Evolutionary conservation across 208 protist genomes (phyloP).

Genomic region (Angomonas ambiguus): DNA sequence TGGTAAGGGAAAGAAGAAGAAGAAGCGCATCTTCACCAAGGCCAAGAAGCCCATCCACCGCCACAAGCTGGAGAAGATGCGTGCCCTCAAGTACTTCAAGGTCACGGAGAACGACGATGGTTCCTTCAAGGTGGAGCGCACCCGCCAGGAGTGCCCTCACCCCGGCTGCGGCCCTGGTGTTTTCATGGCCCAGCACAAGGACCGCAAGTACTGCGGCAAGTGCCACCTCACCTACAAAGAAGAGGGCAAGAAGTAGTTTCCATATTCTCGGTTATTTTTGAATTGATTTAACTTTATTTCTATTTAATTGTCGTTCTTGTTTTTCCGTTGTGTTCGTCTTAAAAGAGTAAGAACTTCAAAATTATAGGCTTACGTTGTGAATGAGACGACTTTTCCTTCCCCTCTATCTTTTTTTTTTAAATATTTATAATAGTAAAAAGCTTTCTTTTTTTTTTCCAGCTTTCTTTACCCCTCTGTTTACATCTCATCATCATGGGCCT

Average conservation of each 20-base stretch:
- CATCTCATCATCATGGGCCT: constrained; percentile 49
- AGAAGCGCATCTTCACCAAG: constrained; percentile 99
- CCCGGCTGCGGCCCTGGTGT: constrained; percentile 96
- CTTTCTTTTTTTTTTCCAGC: too few species aligned
- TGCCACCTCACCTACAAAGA: constrained; percentile 95
- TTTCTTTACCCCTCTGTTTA: too few species aligned
- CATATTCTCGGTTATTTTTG: neutral
- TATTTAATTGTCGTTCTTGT: neutral
- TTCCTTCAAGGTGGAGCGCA: constrained; percentile 95
- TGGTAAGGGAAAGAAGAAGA: constrained; percentile 98
- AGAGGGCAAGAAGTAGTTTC: constrained; percentile 46
- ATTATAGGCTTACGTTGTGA: too few species aligned
- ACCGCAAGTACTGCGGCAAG: constrained; percentile 99
- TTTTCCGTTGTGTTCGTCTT: neutral
- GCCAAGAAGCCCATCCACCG: constrained; percentile 99
- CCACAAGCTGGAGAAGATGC: constrained; percentile 99
- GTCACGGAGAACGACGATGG: constrained; percentile 96
- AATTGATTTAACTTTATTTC: neutral
- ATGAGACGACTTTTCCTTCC: too few species aligned
- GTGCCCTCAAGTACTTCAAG: constrained; percentile 99
- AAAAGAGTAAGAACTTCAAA: too few species aligned
- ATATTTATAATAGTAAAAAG: too few species aligned
- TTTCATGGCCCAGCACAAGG: constrained; percentile 99
- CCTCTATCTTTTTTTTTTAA: constrained; percentile 6
- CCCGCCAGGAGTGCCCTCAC: constrained; percentile 94